Conservation (phyloP, 805 yeast species). For the Nakazawaea wyomingensis region DNA sequence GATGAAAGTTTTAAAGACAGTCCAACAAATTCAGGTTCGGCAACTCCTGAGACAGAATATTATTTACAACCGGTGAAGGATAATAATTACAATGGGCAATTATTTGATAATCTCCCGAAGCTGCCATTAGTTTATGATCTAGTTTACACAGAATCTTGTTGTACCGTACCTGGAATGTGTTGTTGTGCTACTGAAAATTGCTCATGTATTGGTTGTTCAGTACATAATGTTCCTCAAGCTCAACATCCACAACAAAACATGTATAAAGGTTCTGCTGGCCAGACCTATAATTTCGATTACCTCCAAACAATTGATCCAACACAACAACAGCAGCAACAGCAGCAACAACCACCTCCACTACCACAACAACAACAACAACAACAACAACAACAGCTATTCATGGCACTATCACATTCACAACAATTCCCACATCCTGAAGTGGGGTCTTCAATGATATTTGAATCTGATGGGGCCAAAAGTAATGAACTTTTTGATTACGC, state of each 20-base stretch:
- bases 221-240: slow-evolving; percentile 17
- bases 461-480: no score
- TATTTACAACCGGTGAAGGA: not conserved
- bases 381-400: not conserved
- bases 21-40: not conserved
- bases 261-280: not conserved
- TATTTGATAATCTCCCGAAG: no score
- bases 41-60: not conserved
- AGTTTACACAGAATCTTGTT: slow-evolving; percentile 25
- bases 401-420: not conserved
- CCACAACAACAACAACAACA: not conserved
- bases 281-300: not conserved
- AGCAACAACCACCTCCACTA: no score
- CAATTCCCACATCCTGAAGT: not conserved
- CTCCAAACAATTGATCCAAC: not conserved
- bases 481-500: not conserved
- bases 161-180: slow-evolving; percentile 31
- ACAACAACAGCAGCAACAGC: no score
- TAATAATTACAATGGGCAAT: not conserved
- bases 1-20: not conserved
- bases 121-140: slow-evolving; percentile 21
- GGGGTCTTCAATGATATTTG: no score
- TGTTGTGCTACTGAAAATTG: slow-evolving; percentile 27
- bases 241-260: not conserved
- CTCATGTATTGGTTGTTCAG: slow-evolving; percentile 26